Evolutionary conservation across 495 filamentous ascomycete species (phyloP).

Genomic region (Xylaria telfairii): DNA sequence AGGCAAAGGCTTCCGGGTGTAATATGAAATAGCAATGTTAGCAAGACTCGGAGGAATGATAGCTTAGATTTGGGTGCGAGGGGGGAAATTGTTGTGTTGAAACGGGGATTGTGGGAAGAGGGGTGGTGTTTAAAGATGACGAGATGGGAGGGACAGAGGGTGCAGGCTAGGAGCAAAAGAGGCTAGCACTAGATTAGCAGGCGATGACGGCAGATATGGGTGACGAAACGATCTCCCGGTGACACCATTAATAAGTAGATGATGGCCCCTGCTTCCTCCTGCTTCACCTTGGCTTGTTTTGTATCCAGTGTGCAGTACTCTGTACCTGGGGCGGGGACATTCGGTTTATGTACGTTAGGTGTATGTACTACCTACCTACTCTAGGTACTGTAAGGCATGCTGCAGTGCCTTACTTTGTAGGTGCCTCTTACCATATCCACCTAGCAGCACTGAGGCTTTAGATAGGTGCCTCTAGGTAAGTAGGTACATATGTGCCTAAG

Average conservation of each 20-base stretch:
- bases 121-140: conserved; percentile 28
- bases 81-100: conserved; percentile 25
- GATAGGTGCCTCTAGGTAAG: no score
- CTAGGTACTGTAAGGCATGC: no score
- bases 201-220: conserved; percentile 26
- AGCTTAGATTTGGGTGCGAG: conserved; percentile 21
- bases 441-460: no score
- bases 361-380: no score
- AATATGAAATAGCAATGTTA: conserved; percentile 15
- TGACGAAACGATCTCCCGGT: conserved; percentile 18
- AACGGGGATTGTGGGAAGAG: conserved; percentile 29
- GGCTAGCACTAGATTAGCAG: conserved; percentile 14
- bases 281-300: conserved; percentile 10
- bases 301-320: background rate
- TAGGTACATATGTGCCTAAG: no score
- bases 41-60: conserved; percentile 22
- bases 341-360: background rate
- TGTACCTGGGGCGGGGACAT: no score
- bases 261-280: background rate
- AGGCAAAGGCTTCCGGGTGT: background rate
- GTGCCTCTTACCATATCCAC: no score
- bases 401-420: no score
- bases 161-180: conserved; percentile 17
- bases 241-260: background rate
- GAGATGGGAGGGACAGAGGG: conserved; percentile 24